These are phyloP conservation scores for Trichoderma sp. DNA, from an alignment of 2,329 filamentous ascomycete species.

Conservation along the genomic window DNA sequence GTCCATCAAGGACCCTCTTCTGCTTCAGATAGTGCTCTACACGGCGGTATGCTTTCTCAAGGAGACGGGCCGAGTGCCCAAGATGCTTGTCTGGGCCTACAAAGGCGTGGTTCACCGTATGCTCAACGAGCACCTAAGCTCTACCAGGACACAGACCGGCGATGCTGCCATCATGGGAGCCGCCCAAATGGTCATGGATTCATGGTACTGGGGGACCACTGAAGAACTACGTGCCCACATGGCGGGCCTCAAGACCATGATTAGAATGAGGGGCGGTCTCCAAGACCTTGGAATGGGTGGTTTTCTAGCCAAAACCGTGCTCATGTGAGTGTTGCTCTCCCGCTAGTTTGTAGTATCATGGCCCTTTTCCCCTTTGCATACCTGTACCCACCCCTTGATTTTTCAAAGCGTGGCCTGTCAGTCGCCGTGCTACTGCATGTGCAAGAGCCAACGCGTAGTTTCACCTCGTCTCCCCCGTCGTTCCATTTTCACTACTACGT, in stretches of 20 bases:
- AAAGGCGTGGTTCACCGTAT: slow-evolving; percentile 44
- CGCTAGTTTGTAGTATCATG: not conserved
- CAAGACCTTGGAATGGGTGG: slow-evolving; percentile 45
- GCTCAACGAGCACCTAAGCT: slow-evolving; percentile 47
- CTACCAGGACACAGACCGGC: slow-evolving; percentile 36
- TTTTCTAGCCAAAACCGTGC: slow-evolving; percentile 46
- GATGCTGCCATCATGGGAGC: slow-evolving; percentile 49
- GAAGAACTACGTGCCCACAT: slow-evolving; percentile 46
- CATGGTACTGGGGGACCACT: slow-evolving; percentile 54
- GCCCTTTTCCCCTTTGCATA: not conserved
- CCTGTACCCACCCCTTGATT: not conserved
- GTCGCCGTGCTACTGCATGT: not conserved
- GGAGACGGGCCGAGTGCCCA: slow-evolving; percentile 47
- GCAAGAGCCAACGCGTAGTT: not conserved
- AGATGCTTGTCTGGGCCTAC: slow-evolving; percentile 41
- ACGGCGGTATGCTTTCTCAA: slow-evolving; percentile 51
- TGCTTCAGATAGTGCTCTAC: slow-evolving; percentile 48
- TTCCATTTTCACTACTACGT: not conserved
- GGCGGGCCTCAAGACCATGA: slow-evolving; percentile 47
- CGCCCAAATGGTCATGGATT: slow-evolving; percentile 48
- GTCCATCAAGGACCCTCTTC: slow-evolving; percentile 48
- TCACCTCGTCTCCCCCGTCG: not conserved
- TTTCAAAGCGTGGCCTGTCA: not conserved
- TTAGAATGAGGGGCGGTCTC: slow-evolving; percentile 46
- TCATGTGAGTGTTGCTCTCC: slow-evolving; percentile 40